Evolutionary conservation across 2,329 filamentous ascomycete species (phyloP).

Genomic region (Triangularia setosa): DNA sequence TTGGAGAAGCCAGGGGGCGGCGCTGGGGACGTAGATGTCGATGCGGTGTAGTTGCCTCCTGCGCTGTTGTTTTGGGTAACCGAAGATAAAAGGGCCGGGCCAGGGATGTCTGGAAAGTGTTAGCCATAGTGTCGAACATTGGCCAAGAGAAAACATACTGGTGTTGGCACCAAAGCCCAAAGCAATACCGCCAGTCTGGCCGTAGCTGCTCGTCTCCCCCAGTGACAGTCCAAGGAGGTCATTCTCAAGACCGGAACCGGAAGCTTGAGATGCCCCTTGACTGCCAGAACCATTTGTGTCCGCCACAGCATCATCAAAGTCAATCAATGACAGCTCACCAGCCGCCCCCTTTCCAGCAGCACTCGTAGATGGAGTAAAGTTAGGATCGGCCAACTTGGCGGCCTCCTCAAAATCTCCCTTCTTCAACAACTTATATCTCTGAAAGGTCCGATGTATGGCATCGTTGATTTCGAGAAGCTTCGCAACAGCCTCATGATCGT

Average conservation of each 20-base stretch:
- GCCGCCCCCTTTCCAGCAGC: constrained; percentile 58
- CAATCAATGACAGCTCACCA: constrained; percentile 86
- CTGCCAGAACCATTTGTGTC: constrained; percentile 46
- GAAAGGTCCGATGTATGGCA: constrained; percentile 94
- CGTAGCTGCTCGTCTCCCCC: constrained; percentile 60
- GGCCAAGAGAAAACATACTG: constrained; percentile 45
- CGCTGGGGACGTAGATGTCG: constrained; percentile 23
- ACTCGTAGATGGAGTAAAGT: constrained; percentile 58
- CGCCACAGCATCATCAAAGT: constrained; percentile 69
- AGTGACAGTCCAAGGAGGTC: constrained; percentile 88
- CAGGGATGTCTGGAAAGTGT: constrained; percentile 53
- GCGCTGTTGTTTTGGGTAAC: constrained; percentile 58
- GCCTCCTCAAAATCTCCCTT: constrained; percentile 87
- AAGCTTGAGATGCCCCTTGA: constrained; percentile 33
- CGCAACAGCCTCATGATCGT: constrained; percentile 91
- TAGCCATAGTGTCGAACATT: constrained; percentile 21
- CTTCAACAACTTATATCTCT: constrained; percentile 93
- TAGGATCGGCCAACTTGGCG: constrained; percentile 74
- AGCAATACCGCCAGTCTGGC: constrained; percentile 76
- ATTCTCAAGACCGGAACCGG: constrained; percentile 63
- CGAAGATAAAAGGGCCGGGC: constrained; percentile 61
- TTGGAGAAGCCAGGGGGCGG: constrained; percentile 44
- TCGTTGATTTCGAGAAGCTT: constrained; percentile 97
- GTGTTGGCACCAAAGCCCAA: constrained; percentile 71
- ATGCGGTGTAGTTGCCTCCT: constrained; percentile 40